Conservation (phyloP, 1,284 basidiomycete genomes). For the Quambalaria eucalypti region DNA sequence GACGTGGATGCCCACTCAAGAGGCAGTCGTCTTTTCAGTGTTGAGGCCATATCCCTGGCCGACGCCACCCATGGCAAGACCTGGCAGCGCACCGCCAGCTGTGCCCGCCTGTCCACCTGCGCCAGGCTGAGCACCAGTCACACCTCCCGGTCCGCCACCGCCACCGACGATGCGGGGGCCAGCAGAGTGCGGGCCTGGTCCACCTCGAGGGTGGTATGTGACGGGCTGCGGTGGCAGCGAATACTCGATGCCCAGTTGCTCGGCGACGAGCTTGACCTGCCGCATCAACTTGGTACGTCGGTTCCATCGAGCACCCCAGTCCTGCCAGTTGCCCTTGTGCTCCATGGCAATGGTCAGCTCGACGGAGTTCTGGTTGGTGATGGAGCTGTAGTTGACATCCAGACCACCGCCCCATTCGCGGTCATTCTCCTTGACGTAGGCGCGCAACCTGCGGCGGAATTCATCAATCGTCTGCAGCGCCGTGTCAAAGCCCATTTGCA, state of each 20-base stretch:
- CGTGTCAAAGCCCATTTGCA: constrained; percentile 43
- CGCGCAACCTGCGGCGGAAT: constrained; percentile 56
- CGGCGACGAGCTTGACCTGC: constrained; percentile 26
- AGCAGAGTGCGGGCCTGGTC: not conserved
- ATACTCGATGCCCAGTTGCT: constrained; percentile 30
- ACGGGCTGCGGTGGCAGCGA: constrained; percentile 37
- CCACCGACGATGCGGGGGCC: not conserved
- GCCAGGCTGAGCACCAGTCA: not conserved
- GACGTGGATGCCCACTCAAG: no score
- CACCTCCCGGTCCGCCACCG: not conserved
- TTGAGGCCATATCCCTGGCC: not conserved
- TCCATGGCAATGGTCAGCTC: constrained; percentile 58
- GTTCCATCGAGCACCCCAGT: constrained; percentile 65
- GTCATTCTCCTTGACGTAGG: constrained; percentile 60
- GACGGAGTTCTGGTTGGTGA: constrained; percentile 41
- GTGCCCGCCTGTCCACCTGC: not conserved
- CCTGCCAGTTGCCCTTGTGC: constrained; percentile 75
- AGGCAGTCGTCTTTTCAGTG: not conserved
- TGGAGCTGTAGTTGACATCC: constrained; percentile 44
- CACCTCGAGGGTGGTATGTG: constrained; percentile 23
- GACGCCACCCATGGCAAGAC: not conserved
- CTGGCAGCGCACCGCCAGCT: not conserved
- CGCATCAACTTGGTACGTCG: constrained; percentile 41
- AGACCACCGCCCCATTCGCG: constrained; percentile 51
- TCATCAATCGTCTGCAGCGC: constrained; percentile 55